These are phyloP conservation scores for Scedosporium boydii DNA, from an alignment of 2,329 filamentous ascomycete species.

Conservation along the genomic window DNA sequence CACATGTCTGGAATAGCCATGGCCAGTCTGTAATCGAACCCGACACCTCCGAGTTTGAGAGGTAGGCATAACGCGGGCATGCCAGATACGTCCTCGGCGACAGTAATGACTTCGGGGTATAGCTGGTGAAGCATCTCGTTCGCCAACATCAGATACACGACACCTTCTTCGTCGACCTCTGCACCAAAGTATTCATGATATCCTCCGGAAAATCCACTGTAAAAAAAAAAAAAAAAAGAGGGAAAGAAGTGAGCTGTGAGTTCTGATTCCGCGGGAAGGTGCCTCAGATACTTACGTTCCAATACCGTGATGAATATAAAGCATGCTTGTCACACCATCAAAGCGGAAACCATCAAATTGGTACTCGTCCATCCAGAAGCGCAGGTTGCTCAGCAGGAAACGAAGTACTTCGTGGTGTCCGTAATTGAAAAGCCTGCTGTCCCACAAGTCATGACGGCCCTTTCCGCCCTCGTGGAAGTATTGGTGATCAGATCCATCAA, in stretches of 20 bases:
- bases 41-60: slow-evolving; percentile 77
- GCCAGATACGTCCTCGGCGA: slow-evolving; percentile 94
- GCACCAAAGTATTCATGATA: slow-evolving; percentile 97
- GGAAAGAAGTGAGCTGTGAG: neutral
- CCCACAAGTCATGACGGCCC: slow-evolving; percentile 88
- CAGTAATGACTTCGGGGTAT: slow-evolving; percentile 79
- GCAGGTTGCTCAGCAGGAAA: slow-evolving; percentile 90
- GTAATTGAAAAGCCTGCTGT: slow-evolving; percentile 95
- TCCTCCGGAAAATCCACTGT: slow-evolving; percentile 86
- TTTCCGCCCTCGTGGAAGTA: slow-evolving; percentile 88
- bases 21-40: slow-evolving; percentile 92
- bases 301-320: slow-evolving; percentile 92
- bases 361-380: slow-evolving; percentile 99
- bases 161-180: slow-evolving; percentile 82
- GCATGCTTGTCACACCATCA: slow-evolving; percentile 97
- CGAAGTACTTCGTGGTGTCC: slow-evolving; percentile 86
- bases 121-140: slow-evolving; percentile 92
- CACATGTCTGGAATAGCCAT: slow-evolving; percentile 99
- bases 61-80: slow-evolving; percentile 95
- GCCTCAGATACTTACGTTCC: slow-evolving; percentile 60
- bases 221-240: slow-evolving; percentile 11
- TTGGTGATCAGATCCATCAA: slow-evolving; percentile 87
- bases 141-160: slow-evolving; percentile 91
- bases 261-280: too few relatives aligned
- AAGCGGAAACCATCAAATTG: slow-evolving; percentile 95